Percentiles rank a stretch among this genome's conserved stretches.
Evolutionary conservation across 768 basidiomycete species (phyloP).

Genomic region (Rhizopogon vinicolor): DNA sequence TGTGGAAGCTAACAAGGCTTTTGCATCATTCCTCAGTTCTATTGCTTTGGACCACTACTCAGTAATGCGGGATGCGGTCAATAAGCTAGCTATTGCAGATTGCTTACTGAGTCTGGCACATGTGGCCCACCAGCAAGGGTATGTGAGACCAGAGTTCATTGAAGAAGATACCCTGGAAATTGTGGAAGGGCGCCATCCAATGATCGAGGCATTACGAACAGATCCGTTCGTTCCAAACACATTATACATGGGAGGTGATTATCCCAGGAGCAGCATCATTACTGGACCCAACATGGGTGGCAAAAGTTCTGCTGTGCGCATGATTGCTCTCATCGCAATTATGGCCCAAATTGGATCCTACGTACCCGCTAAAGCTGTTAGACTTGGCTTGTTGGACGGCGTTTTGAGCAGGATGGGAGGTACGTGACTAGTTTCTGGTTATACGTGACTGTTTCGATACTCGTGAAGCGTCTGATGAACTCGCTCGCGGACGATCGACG

Average conservation of each 20-base stretch:
- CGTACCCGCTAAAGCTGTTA: conserved; percentile 77
- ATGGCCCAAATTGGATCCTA: conserved; percentile 90
- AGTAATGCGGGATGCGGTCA: conserved; percentile 67
- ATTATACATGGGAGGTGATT: conserved; percentile 54
- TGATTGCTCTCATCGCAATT: conserved; percentile 70
- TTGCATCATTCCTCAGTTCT: conserved; percentile 61
- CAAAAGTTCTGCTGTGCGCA: conserved; percentile 81
- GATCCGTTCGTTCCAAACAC: conserved; percentile 89
- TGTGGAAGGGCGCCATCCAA: conserved; percentile 84
- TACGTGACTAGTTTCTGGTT: conserved; percentile 25
- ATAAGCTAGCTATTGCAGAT: conserved; percentile 80
- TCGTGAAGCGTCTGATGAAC: conserved; percentile 73
- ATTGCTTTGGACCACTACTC: conserved; percentile 67
- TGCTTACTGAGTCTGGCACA: conserved; percentile 83
- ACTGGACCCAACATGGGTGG: conserved; percentile 88
- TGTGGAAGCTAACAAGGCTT: conserved; percentile 63
- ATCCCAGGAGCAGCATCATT: conserved; percentile 59
- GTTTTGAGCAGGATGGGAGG: conserved; percentile 90
- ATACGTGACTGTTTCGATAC: background rate
- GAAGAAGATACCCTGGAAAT: conserved; percentile 69
- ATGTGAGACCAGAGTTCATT: conserved; percentile 73
- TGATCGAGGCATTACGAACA: conserved; percentile 74
- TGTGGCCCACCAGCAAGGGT: conserved; percentile 72
- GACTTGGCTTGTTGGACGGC: conserved; percentile 75
- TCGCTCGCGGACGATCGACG: conserved; percentile 82